Conservation (phyloP, 495 filamentous ascomycete genomes). For the Amniculicola lignicola region DNA sequence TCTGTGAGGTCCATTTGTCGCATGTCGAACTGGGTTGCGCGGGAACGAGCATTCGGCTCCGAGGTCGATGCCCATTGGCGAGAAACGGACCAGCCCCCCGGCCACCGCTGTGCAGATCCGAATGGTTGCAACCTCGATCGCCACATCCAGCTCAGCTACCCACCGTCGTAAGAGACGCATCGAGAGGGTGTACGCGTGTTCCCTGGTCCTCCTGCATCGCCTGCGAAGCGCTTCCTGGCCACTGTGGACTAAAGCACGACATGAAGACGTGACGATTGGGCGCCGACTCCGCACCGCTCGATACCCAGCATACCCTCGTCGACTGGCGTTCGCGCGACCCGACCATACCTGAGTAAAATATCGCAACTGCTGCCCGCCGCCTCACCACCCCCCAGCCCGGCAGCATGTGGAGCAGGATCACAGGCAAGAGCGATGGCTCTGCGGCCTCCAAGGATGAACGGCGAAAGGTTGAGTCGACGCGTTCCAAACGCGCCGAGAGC, state of each 20-base stretch:
- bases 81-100: no score
- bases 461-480: conserved; percentile 24
- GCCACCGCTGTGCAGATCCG: background rate
- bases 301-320: conserved; percentile 17
- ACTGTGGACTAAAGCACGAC: conserved; percentile 32
- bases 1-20: no score
- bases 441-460: conserved; percentile 16
- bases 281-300: background rate
- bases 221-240: conserved; percentile 6
- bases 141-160: conserved; percentile 29
- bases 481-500: conserved; percentile 37
- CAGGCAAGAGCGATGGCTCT: conserved; percentile 41
- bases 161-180: conserved; percentile 9
- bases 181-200: conserved; percentile 7
- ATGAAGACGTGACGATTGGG: conserved; percentile 27
- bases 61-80: background rate
- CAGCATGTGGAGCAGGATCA: conserved; percentile 44
- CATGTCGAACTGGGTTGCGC: no score
- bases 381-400: background rate
- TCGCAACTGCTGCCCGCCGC: conserved; percentile 12
- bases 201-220: conserved; percentile 18
- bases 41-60: background rate
- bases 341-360: no score
- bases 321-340: background rate
- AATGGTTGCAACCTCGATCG: conserved; percentile 14